phyloP scores from a whole-genome alignment of 192 early-diverging fungal species.

The Backusella sp. region DNA sequence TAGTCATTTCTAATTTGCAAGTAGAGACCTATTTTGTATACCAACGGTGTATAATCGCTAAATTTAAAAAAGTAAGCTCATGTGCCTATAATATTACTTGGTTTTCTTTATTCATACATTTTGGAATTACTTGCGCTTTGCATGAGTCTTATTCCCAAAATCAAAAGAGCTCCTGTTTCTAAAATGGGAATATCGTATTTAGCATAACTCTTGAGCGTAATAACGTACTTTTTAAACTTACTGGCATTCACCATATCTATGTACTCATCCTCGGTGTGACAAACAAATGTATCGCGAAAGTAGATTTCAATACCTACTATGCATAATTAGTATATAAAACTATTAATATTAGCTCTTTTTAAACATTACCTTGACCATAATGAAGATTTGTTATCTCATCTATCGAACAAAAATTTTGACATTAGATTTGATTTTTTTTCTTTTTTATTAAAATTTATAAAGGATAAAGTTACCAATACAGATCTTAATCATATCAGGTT shows the following conservation, averaged over 20 bases:
- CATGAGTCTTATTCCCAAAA: background rate
- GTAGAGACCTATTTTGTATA: background rate
- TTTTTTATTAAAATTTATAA: background rate
- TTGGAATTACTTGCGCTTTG: background rate
- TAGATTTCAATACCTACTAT: background rate
- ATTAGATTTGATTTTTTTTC: background rate
- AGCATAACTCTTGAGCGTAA: too few relatives aligned
- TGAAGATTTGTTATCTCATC: slow-evolving; percentile 85
- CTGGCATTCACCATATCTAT: background rate
- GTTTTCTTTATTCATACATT: background rate
- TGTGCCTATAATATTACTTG: too few relatives aligned
- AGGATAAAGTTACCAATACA: slow-evolving; percentile 54
- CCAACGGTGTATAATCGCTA: background rate
- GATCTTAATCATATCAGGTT: slow-evolving; percentile 65
- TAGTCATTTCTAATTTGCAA: background rate
- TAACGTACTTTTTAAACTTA: background rate
- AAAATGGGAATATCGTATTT: background rate
- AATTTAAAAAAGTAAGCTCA: too few relatives aligned
- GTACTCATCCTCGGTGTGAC: background rate
- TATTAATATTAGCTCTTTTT: background rate
- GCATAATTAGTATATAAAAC: background rate
- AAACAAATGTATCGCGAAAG: background rate
- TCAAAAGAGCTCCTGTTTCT: background rate
- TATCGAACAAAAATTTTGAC: background rate
- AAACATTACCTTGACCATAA: slow-evolving; percentile 77